Conservation (phyloP, 176 grass and related monocot species). For the Musa itinerans region DNA sequence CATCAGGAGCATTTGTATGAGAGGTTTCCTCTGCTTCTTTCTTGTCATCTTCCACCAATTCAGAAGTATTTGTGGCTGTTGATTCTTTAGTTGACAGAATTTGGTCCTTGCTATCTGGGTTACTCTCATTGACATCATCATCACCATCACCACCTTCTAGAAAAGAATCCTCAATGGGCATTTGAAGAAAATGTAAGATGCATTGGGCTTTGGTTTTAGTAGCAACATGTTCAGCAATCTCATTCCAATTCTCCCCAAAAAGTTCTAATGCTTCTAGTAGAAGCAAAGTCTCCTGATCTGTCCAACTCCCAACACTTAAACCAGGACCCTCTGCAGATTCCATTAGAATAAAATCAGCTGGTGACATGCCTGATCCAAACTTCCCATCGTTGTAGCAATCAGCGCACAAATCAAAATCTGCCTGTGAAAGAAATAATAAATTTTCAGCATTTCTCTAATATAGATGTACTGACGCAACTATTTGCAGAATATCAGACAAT, state of each 20-base stretch:
- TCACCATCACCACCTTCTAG: conserved; percentile 40
- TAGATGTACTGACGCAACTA: neutral
- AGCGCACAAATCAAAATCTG: conserved; percentile 96
- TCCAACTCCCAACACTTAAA: conserved; percentile 90
- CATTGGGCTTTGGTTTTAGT: conserved; percentile 97
- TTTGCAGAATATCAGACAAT: neutral
- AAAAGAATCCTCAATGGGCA: conserved; percentile 92
- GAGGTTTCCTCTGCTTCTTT: conserved; percentile 42
- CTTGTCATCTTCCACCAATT: conserved; percentile 61
- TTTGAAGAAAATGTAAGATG: conserved; percentile 97
- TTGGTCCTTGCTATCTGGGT: conserved; percentile 28
- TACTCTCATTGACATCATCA: conserved; percentile 33
- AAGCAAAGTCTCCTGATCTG: conserved; percentile 94
- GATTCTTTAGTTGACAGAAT: conserved; percentile 30
- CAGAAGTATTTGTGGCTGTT: conserved; percentile 32
- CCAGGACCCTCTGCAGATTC: conserved; percentile 76
- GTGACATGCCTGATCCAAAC: conserved; percentile 78
- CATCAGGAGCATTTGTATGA: conserved; percentile 32
- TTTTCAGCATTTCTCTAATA: neutral
- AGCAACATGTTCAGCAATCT: conserved; percentile 98
- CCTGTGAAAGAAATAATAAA: conserved; percentile 39
- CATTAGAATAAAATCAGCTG: conserved; percentile 96
- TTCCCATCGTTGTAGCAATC: conserved; percentile 88
- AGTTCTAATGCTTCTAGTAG: conserved; percentile 96
- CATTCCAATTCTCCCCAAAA: conserved; percentile 96